Percentiles rank a stretch among this genome's conserved stretches.
phyloP scores from a whole-genome alignment of 768 basidiomycete species.

The Lactifluus pinguis region DNA sequence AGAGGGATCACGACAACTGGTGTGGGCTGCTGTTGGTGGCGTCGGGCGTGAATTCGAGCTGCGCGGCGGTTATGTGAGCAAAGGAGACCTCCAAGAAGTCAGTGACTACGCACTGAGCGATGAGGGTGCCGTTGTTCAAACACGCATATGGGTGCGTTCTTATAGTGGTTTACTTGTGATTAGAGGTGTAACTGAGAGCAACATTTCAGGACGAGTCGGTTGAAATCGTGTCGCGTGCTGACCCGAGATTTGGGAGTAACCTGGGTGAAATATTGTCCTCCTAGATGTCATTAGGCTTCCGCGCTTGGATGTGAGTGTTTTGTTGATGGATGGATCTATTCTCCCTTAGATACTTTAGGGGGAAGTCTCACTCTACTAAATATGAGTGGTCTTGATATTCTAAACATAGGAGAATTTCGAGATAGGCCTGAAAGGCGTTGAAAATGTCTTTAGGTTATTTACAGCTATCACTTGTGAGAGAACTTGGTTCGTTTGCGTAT shows the following conservation, averaged over 20 bases:
- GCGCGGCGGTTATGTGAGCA: constrained; percentile 3
- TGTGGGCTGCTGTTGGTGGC: constrained; percentile 14
- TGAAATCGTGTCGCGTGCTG: constrained; percentile 4
- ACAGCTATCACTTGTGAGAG: no score
- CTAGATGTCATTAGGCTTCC: neutral
- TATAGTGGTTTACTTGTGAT: neutral
- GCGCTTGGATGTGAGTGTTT: neutral
- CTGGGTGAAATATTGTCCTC: neutral
- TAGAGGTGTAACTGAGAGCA: neutral
- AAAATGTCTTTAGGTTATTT: no score
- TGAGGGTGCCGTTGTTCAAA: constrained; percentile 2
- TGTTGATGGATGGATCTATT: no score
- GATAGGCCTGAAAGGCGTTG: no score
- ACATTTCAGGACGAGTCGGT: constrained; percentile 7
- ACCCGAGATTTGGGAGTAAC: neutral
- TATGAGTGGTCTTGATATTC: no score
- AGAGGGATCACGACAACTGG: constrained; percentile 8
- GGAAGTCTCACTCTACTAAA: no score
- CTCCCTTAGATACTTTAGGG: no score
- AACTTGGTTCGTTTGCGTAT: no score
- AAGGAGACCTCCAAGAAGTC: neutral
- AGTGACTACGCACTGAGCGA: constrained; percentile 14
- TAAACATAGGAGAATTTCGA: no score
- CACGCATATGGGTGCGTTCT: constrained; percentile 9
- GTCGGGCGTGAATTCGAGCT: constrained; percentile 4